Conservation (phyloP, 169 alveolate genomes). For the Plasmodium vinckei region DNA sequence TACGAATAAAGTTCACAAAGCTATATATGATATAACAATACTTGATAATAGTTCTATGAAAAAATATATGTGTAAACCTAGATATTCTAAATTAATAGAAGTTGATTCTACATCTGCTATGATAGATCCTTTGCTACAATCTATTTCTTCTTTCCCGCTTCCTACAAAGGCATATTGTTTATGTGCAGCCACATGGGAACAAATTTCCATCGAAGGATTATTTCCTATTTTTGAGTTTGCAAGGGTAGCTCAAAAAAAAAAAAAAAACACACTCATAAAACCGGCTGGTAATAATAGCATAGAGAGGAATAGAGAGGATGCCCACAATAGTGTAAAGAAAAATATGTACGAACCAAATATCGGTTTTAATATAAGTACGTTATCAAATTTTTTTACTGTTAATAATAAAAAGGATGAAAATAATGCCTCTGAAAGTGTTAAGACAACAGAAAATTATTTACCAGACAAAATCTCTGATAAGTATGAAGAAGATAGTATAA, state of each 20-base stretch:
- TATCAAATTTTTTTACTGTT: slow-evolving; percentile 21
- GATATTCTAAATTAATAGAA: slow-evolving; percentile 88
- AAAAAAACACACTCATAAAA: not conserved
- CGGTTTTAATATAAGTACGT: slow-evolving; percentile 24
- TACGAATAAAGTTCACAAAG: slow-evolving; percentile 89
- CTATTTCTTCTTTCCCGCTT: slow-evolving; percentile 78
- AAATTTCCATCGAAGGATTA: slow-evolving; percentile 88
- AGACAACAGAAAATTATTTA: not conserved
- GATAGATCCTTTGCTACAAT: slow-evolving; percentile 85
- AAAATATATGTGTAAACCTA: slow-evolving; percentile 88
- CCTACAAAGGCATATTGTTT: slow-evolving; percentile 84
- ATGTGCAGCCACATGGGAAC: slow-evolving; percentile 89
- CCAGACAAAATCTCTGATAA: not conserved
- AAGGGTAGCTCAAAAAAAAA: slow-evolving; percentile 48
- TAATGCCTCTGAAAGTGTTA: not conserved
- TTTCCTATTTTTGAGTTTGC: slow-evolving; percentile 80
- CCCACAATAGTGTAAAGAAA: not conserved
- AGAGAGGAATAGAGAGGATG: not conserved
- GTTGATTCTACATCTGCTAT: slow-evolving; percentile 87
- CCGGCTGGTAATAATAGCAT: not conserved
- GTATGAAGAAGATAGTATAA: not conserved
- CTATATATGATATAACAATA: slow-evolving; percentile 85
- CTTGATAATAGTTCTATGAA: slow-evolving; percentile 87
- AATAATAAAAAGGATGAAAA: not conserved
- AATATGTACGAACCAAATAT: slow-evolving; percentile 34